A percentile compares a stretch with the other conserved stretches of the same genome.
Conservation (phyloP, 1,284 basidiomycete species). For the Pseudozyma flocculosa region DNA sequence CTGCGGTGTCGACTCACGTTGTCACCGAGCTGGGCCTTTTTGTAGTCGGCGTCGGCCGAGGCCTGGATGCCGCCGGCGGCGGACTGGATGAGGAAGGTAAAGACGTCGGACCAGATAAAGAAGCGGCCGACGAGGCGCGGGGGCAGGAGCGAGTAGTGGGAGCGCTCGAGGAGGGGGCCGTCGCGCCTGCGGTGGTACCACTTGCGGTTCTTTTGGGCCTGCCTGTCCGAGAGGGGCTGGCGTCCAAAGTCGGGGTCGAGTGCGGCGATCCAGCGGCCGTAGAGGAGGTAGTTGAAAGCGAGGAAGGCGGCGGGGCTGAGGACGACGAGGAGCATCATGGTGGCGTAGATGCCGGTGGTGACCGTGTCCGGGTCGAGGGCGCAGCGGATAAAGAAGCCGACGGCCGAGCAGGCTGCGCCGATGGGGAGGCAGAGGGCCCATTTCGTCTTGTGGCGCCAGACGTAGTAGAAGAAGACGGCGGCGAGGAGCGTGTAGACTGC, state of each 20-base stretch:
- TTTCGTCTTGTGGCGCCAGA: constrained; percentile 15
- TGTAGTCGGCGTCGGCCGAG: constrained; percentile 10
- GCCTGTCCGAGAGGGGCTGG: no score
- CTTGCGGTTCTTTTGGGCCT: constrained; percentile 9
- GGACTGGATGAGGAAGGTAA: constrained; percentile 46
- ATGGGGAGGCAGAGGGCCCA: constrained; percentile 45
- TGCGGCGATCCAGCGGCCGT: constrained; percentile 28
- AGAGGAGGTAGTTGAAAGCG: constrained; percentile 49
- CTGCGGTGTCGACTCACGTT: no score
- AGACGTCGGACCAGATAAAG: constrained; percentile 50
- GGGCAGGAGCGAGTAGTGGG: constrained; percentile 31
- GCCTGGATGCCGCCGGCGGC: constrained; percentile 36
- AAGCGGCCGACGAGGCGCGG: constrained; percentile 39
- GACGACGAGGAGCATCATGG: constrained; percentile 37
- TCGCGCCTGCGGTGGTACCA: no score
- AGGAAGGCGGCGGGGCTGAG: constrained; percentile 40
- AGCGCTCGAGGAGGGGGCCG: constrained; percentile 6
- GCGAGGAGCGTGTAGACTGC: constrained; percentile 16
- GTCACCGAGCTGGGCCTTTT: constrained; percentile 18
- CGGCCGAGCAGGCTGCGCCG: constrained; percentile 21
- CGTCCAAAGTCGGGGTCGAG: constrained; percentile 24
- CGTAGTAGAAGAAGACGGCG: constrained; percentile 14
- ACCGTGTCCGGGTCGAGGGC: constrained; percentile 13
- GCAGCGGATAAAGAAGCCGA: constrained; percentile 29
- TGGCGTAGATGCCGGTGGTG: constrained; percentile 23